These are phyloP conservation scores for Termitomyces heimii DNA, from an alignment of 768 basidiomycete genomes.

Conservation along the genomic window DNA sequence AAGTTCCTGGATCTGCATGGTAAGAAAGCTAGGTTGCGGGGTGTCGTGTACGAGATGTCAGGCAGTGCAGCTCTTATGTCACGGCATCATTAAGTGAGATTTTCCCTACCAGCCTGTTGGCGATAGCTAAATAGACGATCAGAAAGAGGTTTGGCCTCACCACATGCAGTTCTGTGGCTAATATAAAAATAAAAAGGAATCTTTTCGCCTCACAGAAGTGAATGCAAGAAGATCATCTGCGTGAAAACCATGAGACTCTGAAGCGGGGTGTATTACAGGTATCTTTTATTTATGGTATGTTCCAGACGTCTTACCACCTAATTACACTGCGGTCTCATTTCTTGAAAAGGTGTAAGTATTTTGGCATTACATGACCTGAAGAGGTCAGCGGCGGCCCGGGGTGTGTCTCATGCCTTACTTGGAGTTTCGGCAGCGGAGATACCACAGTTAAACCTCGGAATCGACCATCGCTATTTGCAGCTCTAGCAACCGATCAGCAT, in stretches of 20 bases:
- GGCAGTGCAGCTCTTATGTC: not conserved
- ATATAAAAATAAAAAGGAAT: slow-evolving; percentile 1
- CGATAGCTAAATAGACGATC: not conserved
- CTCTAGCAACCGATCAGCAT: not conserved
- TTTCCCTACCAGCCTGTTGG: not conserved
- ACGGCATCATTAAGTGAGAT: not conserved
- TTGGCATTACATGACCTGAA: not conserved
- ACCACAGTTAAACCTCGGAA: not conserved
- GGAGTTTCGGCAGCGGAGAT: not conserved
- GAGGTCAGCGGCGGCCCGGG: not conserved
- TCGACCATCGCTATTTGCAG: not conserved
- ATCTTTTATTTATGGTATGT: not conserved
- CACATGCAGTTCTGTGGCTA: not conserved
- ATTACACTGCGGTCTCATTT: not conserved
- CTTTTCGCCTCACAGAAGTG: not conserved
- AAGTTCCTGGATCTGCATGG: not conserved
- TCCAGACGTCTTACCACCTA: not conserved
- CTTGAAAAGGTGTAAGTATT: not conserved
- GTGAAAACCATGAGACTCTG: not conserved
- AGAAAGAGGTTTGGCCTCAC: slow-evolving; percentile 4
- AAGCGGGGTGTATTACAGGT: not conserved
- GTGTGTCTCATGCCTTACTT: not conserved
- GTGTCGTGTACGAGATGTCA: no score
- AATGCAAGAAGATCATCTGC: not conserved
- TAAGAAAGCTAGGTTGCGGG: no score